Evolutionary conservation across 805 yeast species (phyloP).

Genomic region (Saccharomycopsis schoenii): DNA sequence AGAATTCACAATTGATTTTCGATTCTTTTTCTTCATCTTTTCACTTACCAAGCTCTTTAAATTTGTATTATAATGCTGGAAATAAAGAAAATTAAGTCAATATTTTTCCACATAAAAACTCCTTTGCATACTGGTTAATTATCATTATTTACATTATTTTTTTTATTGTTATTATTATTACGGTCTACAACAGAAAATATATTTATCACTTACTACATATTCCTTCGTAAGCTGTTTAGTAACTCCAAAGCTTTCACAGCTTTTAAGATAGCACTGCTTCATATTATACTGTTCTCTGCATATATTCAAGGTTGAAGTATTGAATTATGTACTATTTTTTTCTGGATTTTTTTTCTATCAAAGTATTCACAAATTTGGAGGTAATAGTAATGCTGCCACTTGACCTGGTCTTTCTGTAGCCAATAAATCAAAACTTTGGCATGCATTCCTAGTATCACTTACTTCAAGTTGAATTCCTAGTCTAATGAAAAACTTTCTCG

Average conservation of each 20-base stretch:
- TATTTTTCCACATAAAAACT: not conserved
- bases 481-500: slow-evolving; percentile 37
- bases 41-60: not conserved
- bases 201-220: not conserved
- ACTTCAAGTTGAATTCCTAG: slow-evolving; percentile 66
- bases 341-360: not conserved
- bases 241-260: too few species aligned
- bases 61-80: not conserved
- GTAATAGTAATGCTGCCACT: slow-evolving; percentile 64
- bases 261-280: too few species aligned
- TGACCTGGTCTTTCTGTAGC: slow-evolving; percentile 73
- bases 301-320: too few species aligned
- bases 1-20: too few species aligned
- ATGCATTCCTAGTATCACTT: slow-evolving; percentile 57
- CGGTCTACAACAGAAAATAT: not conserved
- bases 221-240: too few species aligned
- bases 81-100: not conserved
- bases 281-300: too few species aligned
- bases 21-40: not conserved
- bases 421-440: slow-evolving; percentile 58
- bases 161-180: not conserved
- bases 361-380: slow-evolving; percentile 43
- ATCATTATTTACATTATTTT: not conserved
- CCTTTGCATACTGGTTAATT: not conserved
- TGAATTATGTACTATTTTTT: too few species aligned